Percentiles rank a stretch among this genome's conserved stretches.
Evolutionary conservation across 2,329 filamentous ascomycete species (phyloP).

Genomic region (Zelopaecilomyces penicillatus): DNA sequence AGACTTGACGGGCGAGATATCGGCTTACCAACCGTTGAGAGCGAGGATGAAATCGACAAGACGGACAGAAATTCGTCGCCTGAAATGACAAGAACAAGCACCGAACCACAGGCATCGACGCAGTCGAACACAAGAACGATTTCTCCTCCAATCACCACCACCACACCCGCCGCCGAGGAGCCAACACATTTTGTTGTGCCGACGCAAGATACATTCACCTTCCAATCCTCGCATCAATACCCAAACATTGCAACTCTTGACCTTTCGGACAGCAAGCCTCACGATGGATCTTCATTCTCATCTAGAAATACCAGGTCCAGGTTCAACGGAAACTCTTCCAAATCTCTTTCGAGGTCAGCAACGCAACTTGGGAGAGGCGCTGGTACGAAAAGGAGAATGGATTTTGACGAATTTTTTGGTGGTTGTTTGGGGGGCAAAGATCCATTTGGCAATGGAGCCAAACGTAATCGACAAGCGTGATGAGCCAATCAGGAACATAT

Average conservation of each 20-base stretch:
- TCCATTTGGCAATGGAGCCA: slow-evolving; percentile 38
- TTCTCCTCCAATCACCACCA: slow-evolving; percentile 16
- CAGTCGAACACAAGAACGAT: slow-evolving; percentile 16
- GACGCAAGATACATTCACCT: slow-evolving; percentile 57
- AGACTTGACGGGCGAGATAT: slow-evolving; percentile 55
- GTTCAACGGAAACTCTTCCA: slow-evolving; percentile 16
- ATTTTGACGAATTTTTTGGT: slow-evolving; percentile 69
- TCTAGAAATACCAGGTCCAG: slow-evolving; percentile 21
- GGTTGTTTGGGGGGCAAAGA: slow-evolving; percentile 58
- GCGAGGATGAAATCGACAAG: slow-evolving; percentile 62
- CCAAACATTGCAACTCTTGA: slow-evolving; percentile 54
- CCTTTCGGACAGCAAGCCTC: slow-evolving; percentile 43
- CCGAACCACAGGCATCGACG: slow-evolving; percentile 26
- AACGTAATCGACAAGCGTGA: slow-evolving; percentile 42
- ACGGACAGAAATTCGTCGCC: slow-evolving; percentile 52
- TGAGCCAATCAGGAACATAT: neutral
- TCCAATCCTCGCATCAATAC: slow-evolving; percentile 56
- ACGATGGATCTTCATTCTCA: slow-evolving; percentile 25
- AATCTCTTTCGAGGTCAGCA: slow-evolving; percentile 18
- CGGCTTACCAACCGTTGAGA: slow-evolving; percentile 47
- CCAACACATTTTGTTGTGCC: slow-evolving; percentile 40
- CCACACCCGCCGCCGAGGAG: slow-evolving; percentile 18
- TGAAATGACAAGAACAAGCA: slow-evolving; percentile 42
- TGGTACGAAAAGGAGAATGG: slow-evolving; percentile 65
- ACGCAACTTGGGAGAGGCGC: slow-evolving; percentile 52